phyloP scores from a whole-genome alignment of 192 early-diverging fungal species.

The Polychytrium aggregatum region DNA sequence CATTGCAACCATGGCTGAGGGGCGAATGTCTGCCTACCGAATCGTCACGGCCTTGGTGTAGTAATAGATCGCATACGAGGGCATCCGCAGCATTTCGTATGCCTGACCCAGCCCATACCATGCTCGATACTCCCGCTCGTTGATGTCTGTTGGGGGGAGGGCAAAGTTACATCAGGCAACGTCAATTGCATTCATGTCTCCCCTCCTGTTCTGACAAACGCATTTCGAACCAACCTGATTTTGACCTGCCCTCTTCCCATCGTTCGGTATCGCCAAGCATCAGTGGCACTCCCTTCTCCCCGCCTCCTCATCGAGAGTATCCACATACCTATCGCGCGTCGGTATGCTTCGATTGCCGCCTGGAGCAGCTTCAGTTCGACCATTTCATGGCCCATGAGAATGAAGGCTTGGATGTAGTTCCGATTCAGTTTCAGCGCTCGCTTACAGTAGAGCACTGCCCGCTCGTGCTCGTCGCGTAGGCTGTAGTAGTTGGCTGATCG shows the following conservation, averaged over 20 bases:
- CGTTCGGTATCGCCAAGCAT: background rate
- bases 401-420: slow-evolving; percentile 71
- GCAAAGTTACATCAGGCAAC: too few relatives aligned
- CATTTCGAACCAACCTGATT: too few relatives aligned
- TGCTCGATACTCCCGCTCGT: slow-evolving; percentile 70
- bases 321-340: slow-evolving; percentile 60
- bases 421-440: slow-evolving; percentile 71
- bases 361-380: slow-evolving; percentile 82
- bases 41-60: slow-evolving; percentile 63
- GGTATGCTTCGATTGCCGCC: slow-evolving; percentile 82
- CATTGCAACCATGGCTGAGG: too few relatives aligned
- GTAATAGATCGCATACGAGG: slow-evolving; percentile 71
- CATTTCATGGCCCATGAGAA: slow-evolving; percentile 90
- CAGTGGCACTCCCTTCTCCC: slow-evolving; percentile 1
- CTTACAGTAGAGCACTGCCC: slow-evolving; percentile 79
- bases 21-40: slow-evolving; percentile 21
- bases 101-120: slow-evolving; percentile 90
- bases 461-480: slow-evolving; percentile 62
- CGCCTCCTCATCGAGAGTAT: background rate
- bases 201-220: too few relatives aligned
- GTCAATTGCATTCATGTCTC: too few relatives aligned
- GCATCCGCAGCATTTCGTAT: slow-evolving; percentile 76
- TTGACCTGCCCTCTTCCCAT: too few relatives aligned
- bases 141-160: slow-evolving; percentile 53
- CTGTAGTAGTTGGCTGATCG: slow-evolving; percentile 78